These are phyloP conservation scores for Globisporangium viniferum DNA, from an alignment of 352 stramenopile species.

Conservation along the genomic window DNA sequence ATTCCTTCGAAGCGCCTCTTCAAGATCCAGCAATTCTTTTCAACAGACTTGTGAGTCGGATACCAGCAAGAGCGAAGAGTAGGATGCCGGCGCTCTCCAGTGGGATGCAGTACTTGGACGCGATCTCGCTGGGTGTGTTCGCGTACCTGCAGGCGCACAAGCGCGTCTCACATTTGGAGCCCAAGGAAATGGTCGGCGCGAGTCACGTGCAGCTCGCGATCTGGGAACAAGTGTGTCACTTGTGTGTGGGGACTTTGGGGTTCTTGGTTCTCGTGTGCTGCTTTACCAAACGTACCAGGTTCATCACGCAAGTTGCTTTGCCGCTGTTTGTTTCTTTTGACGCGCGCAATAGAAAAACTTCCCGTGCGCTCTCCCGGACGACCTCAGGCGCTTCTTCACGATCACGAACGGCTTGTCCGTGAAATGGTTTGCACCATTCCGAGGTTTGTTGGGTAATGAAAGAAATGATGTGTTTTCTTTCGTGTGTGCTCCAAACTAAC, in stretches of 20 bases:
- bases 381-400: conserved; percentile 67
- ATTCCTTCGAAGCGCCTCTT: neutral
- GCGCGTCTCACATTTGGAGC: conserved; percentile 50
- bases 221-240: conserved; percentile 58
- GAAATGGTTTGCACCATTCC: conserved; percentile 68
- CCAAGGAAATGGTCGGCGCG: conserved; percentile 48
- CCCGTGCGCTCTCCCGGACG: conserved; percentile 47
- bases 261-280: neutral
- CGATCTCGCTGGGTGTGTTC: conserved; percentile 70
- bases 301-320: neutral
- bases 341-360: conserved; percentile 42
- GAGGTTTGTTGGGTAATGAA: conserved; percentile 19
- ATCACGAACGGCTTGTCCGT: conserved; percentile 66
- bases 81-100: conserved; percentile 8
- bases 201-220: conserved; percentile 44
- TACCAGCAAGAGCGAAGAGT: neutral
- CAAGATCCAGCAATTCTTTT: neutral
- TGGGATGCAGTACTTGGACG: conserved; percentile 29
- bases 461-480: neutral
- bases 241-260: neutral
- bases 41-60: neutral
- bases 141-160: conserved; percentile 61
- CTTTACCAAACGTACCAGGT: neutral
- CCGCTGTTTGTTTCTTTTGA: neutral
- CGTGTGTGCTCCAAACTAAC: neutral